A percentile compares a stretch with the other conserved stretches of the same genome.
Evolutionary conservation across 139 green algal genomes (phyloP).

Genomic region (Chlorella sp.): DNA sequence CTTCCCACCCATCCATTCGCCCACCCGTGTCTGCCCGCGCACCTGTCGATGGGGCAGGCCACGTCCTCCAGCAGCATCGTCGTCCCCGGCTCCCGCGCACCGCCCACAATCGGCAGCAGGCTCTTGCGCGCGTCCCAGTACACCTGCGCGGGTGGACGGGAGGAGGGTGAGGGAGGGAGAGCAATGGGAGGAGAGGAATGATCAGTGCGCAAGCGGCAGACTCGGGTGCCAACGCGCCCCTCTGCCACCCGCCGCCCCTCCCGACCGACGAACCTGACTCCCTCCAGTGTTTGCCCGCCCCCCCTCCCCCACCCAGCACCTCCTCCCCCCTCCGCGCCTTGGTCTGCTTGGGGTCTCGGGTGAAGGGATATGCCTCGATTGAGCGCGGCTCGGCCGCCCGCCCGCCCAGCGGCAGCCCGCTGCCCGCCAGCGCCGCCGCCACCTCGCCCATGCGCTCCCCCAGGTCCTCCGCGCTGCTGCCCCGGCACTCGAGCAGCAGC

Average conservation of each 20-base stretch:
- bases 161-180: background rate
- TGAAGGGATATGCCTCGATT: slow-evolving; percentile 84
- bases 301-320: too few relatives aligned
- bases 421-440: slow-evolving; percentile 28
- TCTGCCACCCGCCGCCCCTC: too few relatives aligned
- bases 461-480: slow-evolving; percentile 63
- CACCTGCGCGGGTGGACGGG: background rate
- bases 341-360: slow-evolving; percentile 74
- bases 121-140: slow-evolving; percentile 97
- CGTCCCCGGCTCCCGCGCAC: slow-evolving; percentile 84
- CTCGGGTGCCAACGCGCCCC: too few relatives aligned
- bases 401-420: slow-evolving; percentile 73
- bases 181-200: background rate
- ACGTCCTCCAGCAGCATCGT: slow-evolving; percentile 98
- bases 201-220: too few relatives aligned
- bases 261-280: too few relatives aligned
- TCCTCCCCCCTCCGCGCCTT: too few relatives aligned
- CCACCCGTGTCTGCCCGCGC: too few relatives aligned
- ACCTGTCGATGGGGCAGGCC: slow-evolving; percentile 92
- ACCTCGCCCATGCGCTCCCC: slow-evolving; percentile 72
- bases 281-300: too few relatives aligned
- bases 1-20: too few relatives aligned
- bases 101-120: slow-evolving; percentile 96
- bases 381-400: slow-evolving; percentile 54
- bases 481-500: slow-evolving; percentile 95